Evolutionary conservation across 306 rosid species (phyloP).

Genomic region (Acacia melanoxylon): DNA sequence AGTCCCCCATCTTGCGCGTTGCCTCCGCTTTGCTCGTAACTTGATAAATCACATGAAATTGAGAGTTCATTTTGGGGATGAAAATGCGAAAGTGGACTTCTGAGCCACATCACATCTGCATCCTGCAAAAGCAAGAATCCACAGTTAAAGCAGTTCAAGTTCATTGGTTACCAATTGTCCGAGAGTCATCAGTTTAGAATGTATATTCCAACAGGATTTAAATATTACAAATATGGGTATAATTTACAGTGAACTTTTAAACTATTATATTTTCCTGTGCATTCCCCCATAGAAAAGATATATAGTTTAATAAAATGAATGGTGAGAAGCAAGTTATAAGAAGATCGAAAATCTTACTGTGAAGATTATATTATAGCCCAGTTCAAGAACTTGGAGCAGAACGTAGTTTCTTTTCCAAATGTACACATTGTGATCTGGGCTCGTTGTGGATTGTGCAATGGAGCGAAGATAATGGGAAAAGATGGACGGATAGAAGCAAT

Average conservation of each 20-base stretch:
- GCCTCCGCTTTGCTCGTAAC: constrained; percentile 13
- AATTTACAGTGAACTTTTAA: neutral
- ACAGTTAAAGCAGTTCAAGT: neutral
- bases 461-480: constrained; percentile 27
- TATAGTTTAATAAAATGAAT: neutral
- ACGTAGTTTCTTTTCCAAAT: constrained; percentile 40
- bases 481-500: constrained; percentile 49
- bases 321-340: neutral
- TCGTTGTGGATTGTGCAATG: constrained; percentile 13
- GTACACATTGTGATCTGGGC: neutral
- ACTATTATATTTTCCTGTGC: neutral
- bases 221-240: neutral
- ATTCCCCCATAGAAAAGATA: neutral
- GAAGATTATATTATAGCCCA: constrained; percentile 56
- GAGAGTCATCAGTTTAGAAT: neutral
- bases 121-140: constrained; percentile 42
- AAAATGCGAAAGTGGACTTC: constrained; percentile 48
- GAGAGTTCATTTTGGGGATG: constrained; percentile 9
- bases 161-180: neutral
- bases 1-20: constrained; percentile 30
- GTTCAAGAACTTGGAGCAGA: constrained; percentile 34
- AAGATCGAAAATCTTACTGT: constrained; percentile 28
- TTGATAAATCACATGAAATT: constrained; percentile 42
- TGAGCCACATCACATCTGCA: constrained; percentile 63
- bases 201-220: neutral